Percentiles rank a stretch among this genome's conserved stretches.
Evolutionary conservation across 345 rosid species (phyloP).

Genomic region (Raphanus raphanistrum): DNA sequence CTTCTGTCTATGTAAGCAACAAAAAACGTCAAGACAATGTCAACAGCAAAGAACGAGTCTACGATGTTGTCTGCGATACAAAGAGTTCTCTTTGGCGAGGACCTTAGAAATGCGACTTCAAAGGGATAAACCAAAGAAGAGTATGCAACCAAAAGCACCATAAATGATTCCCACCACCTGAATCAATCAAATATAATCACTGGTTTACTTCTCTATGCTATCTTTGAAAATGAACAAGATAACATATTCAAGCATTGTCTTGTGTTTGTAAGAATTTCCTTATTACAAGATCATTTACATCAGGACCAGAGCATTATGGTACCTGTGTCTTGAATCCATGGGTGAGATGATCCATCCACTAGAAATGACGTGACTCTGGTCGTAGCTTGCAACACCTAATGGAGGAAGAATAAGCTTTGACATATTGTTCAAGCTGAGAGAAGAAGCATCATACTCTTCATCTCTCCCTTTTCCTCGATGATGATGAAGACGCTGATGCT

Average conservation of each 20-base stretch:
- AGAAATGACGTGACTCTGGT: slow-evolving; percentile 46
- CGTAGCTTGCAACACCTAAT: slow-evolving; percentile 60
- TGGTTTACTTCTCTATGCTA: background rate
- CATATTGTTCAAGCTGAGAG: slow-evolving; percentile 52
- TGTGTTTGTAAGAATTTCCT: background rate
- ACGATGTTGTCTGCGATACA: slow-evolving; percentile 70
- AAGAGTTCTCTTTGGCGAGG: slow-evolving; percentile 43
- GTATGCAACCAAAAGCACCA: slow-evolving; percentile 84
- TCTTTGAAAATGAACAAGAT: background rate
- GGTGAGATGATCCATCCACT: slow-evolving; percentile 71
- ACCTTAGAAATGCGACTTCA: slow-evolving; percentile 65
- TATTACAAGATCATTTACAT: background rate
- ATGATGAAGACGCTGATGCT: background rate
- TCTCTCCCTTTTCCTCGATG: slow-evolving; percentile 30
- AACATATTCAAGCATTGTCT: too few relatives aligned
- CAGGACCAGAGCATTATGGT: background rate
- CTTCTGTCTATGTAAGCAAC: slow-evolving; percentile 67
- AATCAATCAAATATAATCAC: slow-evolving; percentile 9
- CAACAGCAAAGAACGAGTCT: slow-evolving; percentile 71
- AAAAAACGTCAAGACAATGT: slow-evolving; percentile 75
- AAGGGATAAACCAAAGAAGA: slow-evolving; percentile 85
- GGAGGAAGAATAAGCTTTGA: slow-evolving; percentile 92
- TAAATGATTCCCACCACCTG: slow-evolving; percentile 84
- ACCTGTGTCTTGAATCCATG: slow-evolving; percentile 90
- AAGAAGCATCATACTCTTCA: slow-evolving; percentile 42